These are phyloP conservation scores for Ophiosphaerella herpotricha DNA, from an alignment of 2,329 filamentous ascomycete species.

Conservation along the genomic window DNA sequence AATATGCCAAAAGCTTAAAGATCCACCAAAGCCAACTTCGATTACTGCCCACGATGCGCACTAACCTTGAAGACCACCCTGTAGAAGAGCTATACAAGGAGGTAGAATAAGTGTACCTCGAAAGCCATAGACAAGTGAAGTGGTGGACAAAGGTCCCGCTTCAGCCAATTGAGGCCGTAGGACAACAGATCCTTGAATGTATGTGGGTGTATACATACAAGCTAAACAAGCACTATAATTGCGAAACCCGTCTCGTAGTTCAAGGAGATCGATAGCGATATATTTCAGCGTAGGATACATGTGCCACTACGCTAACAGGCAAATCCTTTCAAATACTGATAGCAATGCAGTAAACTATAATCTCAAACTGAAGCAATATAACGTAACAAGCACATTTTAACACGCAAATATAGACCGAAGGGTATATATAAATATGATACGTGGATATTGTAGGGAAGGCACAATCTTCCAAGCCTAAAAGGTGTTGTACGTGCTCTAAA, in stretches of 20 bases:
- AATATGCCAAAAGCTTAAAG: not conserved
- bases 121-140: not conserved
- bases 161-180: not conserved
- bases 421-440: constrained; percentile 5
- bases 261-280: too few species aligned
- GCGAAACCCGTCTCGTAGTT: too few species aligned
- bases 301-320: not conserved
- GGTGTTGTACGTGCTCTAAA: constrained; percentile 4
- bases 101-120: too few species aligned
- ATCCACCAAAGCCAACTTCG: not conserved
- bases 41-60: too few species aligned
- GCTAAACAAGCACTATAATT: constrained; percentile 1
- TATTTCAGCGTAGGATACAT: too few species aligned
- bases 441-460: not conserved
- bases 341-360: not conserved
- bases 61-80: too few species aligned
- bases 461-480: constrained; percentile 4
- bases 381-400: constrained; percentile 6
- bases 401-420: constrained; percentile 3
- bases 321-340: not conserved
- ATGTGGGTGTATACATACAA: constrained; percentile 2
- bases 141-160: not conserved
- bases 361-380: constrained; percentile 1
- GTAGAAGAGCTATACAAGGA: too few species aligned
- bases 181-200: not conserved